phyloP scores from a whole-genome alignment of 805 yeast genomes.

The Candida ovalis region DNA sequence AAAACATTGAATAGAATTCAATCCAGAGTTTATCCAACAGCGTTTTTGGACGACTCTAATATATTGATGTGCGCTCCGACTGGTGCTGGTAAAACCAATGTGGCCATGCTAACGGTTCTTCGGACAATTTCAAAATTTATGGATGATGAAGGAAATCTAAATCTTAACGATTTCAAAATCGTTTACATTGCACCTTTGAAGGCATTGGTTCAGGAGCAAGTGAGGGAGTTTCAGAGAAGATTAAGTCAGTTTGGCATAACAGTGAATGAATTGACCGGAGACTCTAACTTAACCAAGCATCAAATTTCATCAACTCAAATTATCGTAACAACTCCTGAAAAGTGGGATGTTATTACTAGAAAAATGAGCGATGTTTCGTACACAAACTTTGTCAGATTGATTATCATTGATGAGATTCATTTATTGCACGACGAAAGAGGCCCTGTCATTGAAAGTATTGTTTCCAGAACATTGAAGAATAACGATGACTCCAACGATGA shows the following conservation, averaged over 20 bases:
- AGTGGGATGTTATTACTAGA: constrained; percentile 95
- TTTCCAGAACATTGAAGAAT: constrained; percentile 63
- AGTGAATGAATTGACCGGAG: constrained; percentile 91
- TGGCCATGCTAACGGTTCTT: constrained; percentile 82
- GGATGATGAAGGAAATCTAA: constrained; percentile 45
- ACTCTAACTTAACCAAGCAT: constrained; percentile 66
- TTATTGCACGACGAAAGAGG: constrained; percentile 92
- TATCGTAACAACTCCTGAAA: constrained; percentile 92
- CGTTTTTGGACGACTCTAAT: constrained; percentile 68
- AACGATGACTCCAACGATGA: constrained; percentile 38
- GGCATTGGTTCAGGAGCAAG: constrained; percentile 95
- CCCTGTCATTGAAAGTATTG: constrained; percentile 86
- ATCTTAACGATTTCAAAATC: constrained; percentile 58
- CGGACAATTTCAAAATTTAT: constrained; percentile 54
- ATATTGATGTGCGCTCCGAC: constrained; percentile 93
- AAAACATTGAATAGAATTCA: constrained; percentile 74
- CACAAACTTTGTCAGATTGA: constrained; percentile 57
- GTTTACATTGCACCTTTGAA: constrained; percentile 92
- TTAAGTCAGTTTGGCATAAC: constrained; percentile 58
- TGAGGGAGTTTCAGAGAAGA: constrained; percentile 75
- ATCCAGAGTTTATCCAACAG: constrained; percentile 75
- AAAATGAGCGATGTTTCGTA: constrained; percentile 67
- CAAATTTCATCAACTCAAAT: constrained; percentile 79
- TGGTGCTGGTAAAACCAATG: constrained; percentile 98
- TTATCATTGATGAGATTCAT: constrained; percentile 91